Percentiles rank a stretch among this genome's conserved stretches.
phyloP scores from a whole-genome alignment of 805 yeast genomes.

The Ogataea methylovora region DNA sequence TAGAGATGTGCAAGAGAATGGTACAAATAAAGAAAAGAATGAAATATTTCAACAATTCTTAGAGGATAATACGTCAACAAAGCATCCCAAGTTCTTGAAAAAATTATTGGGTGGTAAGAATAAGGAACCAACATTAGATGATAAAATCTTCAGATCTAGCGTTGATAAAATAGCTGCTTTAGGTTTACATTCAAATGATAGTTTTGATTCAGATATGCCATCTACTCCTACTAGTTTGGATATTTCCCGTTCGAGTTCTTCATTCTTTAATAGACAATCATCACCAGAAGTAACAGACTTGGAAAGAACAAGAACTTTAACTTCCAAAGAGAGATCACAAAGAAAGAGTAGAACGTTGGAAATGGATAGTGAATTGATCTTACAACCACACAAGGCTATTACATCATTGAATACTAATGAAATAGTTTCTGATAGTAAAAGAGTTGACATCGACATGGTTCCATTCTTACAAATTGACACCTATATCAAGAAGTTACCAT shows the following conservation, averaged over 20 bases:
- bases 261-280: no score
- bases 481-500: slow-evolving; percentile 28
- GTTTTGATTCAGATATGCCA: background rate
- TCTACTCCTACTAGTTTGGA: background rate
- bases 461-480: slow-evolving; percentile 35
- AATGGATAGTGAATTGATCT: slow-evolving; percentile 51
- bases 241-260: no score
- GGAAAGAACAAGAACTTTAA: slow-evolving; percentile 64
- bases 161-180: slow-evolving; percentile 7
- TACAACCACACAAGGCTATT: slow-evolving; percentile 51
- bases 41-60: slow-evolving; percentile 33
- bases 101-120: slow-evolving; percentile 31
- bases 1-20: slow-evolving; percentile 11
- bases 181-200: slow-evolving; percentile 2
- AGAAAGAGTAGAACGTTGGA: slow-evolving; percentile 60
- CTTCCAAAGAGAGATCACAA: slow-evolving; percentile 58
- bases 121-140: slow-evolving; percentile 26
- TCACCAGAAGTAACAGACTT: slow-evolving; percentile 32
- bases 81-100: slow-evolving; percentile 38
- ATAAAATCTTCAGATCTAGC: slow-evolving; percentile 19
- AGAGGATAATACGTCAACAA: slow-evolving; percentile 32
- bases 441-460: slow-evolving; percentile 13
- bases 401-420: slow-evolving; percentile 43
- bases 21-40: slow-evolving; percentile 12
- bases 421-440: slow-evolving; percentile 7